Percentiles rank a stretch among this genome's conserved stretches.
Evolutionary conservation across 2,329 filamentous ascomycete genomes (phyloP).

Genomic region (Dichotomopilus funicola): DNA sequence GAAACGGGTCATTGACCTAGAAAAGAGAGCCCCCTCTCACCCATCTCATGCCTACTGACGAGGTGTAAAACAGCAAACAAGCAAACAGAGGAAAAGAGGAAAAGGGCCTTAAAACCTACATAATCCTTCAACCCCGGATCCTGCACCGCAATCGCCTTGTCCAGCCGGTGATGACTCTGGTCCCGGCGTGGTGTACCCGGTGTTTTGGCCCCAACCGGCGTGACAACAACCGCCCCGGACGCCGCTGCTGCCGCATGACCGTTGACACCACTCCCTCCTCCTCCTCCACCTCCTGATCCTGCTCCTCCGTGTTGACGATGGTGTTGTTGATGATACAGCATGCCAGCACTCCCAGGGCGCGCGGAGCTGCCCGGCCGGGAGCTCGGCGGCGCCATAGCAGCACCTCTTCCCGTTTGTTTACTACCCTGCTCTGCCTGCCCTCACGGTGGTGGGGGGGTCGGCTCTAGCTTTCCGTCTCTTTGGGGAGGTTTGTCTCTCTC

Average conservation of each 20-base stretch:
- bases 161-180: slow-evolving; percentile 49
- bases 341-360: slow-evolving; percentile 5
- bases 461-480: background rate
- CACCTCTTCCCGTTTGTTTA: background rate
- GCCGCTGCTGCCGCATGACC: slow-evolving; percentile 23
- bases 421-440: slow-evolving; percentile 13
- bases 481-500: too few species aligned
- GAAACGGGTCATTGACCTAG: too few species aligned
- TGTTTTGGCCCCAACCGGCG: slow-evolving; percentile 27
- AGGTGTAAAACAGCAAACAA: background rate
- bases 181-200: slow-evolving; percentile 57
- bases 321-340: slow-evolving; percentile 36
- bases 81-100: background rate
- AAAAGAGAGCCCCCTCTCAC: too few species aligned
- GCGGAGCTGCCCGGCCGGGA: slow-evolving; percentile 9
- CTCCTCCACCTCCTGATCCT: slow-evolving; percentile 37
- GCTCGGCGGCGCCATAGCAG: slow-evolving; percentile 10
- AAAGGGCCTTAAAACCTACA: slow-evolving; percentile 43
- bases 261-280: slow-evolving; percentile 27
- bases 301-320: slow-evolving; percentile 27
- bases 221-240: background rate
- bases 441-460: background rate
- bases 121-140: slow-evolving; percentile 76
- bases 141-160: slow-evolving; percentile 53
- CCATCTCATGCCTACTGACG: background rate